Percentiles rank a stretch among this genome's conserved stretches.
Evolutionary conservation across 805 yeast species (phyloP).

Genomic region (Candida ponderosae): DNA sequence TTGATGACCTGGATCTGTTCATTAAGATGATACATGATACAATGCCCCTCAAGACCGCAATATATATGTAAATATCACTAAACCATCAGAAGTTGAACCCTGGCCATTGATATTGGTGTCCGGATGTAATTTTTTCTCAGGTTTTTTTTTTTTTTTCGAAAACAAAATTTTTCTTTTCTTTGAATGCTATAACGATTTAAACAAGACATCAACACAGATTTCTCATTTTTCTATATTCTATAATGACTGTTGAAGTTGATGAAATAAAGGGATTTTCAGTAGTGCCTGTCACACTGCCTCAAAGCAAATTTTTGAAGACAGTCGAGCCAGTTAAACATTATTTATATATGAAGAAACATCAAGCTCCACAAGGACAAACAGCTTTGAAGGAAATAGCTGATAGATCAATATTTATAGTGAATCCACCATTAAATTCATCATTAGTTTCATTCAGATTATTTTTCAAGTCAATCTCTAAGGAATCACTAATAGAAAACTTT

Average conservation of each 20-base stretch:
- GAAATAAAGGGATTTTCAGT: conserved; percentile 55
- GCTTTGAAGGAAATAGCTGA: conserved; percentile 30
- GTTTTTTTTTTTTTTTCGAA: too few species aligned
- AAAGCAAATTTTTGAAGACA: conserved; percentile 11
- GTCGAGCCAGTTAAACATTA: conserved; percentile 37
- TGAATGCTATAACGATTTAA: too few species aligned
- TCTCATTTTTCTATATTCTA: too few species aligned
- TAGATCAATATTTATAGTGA: conserved; percentile 65
- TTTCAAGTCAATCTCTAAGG: conserved; percentile 52
- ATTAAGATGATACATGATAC: too few species aligned
- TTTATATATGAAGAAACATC: conserved; percentile 60
- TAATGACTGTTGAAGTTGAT: conserved; percentile 5
- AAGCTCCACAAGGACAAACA: conserved; percentile 25
- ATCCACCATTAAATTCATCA: conserved; percentile 61
- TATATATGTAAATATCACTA: too few species aligned
- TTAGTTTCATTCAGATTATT: conserved; percentile 45
- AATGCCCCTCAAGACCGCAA: too few species aligned
- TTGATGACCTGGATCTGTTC: too few species aligned
- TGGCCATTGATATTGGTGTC: too few species aligned
- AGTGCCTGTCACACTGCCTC: conserved; percentile 38
- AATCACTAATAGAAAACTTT: conserved; percentile 51
- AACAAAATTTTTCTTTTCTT: too few species aligned
- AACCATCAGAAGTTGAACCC: too few species aligned
- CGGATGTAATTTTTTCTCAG: too few species aligned
- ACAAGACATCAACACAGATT: too few species aligned